A percentile compares a stretch with the other conserved stretches of the same genome.
These are phyloP conservation scores for Trypanosoma cruzi DNA, from an alignment of 208 protist species.

Conservation along the genomic window DNA sequence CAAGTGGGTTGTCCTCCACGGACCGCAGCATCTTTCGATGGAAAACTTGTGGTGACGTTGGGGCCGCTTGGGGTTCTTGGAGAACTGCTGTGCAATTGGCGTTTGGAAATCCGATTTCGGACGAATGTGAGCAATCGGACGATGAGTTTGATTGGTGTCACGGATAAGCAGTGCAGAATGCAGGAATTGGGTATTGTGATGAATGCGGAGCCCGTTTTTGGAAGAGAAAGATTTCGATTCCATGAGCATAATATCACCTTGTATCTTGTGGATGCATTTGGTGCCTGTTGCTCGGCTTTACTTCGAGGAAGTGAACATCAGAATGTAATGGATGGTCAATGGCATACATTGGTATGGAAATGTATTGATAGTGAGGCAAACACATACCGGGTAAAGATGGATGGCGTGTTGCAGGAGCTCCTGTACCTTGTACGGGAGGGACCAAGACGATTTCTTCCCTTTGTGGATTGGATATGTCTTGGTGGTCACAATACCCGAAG, in stretches of 20 bases:
- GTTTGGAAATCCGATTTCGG: conserved; percentile 84
- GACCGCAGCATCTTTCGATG: conserved; percentile 75
- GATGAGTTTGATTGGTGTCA: conserved; percentile 86
- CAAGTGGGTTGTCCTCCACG: conserved; percentile 51
- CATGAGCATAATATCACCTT: conserved; percentile 85
- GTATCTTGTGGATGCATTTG: conserved; percentile 85
- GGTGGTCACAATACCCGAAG: conserved; percentile 88
- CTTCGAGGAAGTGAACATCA: conserved; percentile 82
- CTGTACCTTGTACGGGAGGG: conserved; percentile 82
- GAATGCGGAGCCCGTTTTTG: conserved; percentile 81
- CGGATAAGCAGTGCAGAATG: conserved; percentile 85
- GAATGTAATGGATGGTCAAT: conserved; percentile 85
- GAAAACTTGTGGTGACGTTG: conserved; percentile 75
- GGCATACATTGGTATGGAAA: conserved; percentile 89
- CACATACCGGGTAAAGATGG: conserved; percentile 86
- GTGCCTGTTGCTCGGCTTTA: conserved; percentile 78
- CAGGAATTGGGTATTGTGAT: conserved; percentile 86
- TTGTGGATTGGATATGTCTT: conserved; percentile 82
- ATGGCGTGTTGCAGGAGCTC: conserved; percentile 82
- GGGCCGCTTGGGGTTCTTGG: conserved; percentile 74
- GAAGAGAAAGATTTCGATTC: conserved; percentile 82
- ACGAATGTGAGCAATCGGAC: conserved; percentile 67
- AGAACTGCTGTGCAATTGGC: conserved; percentile 89
- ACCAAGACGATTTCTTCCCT: conserved; percentile 64
- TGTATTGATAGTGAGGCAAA: conserved; percentile 88